Evolutionary conservation across 129 eudicot species (phyloP).

Genomic region (Flaveria trinervia): DNA sequence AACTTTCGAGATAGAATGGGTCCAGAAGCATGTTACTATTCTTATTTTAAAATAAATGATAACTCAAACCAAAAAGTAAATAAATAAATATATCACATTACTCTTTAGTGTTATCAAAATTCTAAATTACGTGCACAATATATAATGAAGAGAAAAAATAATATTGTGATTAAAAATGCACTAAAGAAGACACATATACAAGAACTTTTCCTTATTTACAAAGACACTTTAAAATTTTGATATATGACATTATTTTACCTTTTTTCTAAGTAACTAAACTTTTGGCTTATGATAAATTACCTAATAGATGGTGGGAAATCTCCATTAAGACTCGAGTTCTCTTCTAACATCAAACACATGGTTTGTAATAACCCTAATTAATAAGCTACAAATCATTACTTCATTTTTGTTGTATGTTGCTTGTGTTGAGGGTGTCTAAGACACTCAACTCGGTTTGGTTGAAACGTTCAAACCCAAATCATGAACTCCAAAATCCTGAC

Average conservation of each 20-base stretch:
- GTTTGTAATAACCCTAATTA: constrained; percentile 8
- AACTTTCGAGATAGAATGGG: not conserved
- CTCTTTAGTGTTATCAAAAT: not conserved
- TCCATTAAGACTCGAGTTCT: constrained; percentile 30
- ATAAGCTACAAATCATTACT: constrained; percentile 25
- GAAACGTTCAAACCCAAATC: constrained; percentile 72
- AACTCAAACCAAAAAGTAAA: too few relatives aligned
- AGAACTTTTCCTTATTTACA: constrained; percentile 32
- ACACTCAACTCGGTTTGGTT: constrained; percentile 47
- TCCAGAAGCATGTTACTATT: not conserved
- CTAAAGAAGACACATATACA: constrained; percentile 4
- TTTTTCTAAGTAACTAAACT: constrained; percentile 17
- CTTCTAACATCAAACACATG: constrained; percentile 31
- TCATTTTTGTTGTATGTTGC: constrained; percentile 33
- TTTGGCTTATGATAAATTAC: constrained; percentile 24
- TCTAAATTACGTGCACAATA: not conserved
- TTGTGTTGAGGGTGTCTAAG: constrained; percentile 27
- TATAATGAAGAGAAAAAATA: not conserved
- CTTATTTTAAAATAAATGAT: too few relatives aligned
- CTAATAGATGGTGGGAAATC: constrained; percentile 41
- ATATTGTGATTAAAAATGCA: not conserved
- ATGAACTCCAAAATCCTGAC: constrained; percentile 81
- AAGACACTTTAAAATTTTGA: constrained; percentile 19
- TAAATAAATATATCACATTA: not conserved
- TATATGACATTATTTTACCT: constrained; percentile 11